Conservation (phyloP, 108 stramenopile genomes). For the Pseudonitzschia multiseries region DNA sequence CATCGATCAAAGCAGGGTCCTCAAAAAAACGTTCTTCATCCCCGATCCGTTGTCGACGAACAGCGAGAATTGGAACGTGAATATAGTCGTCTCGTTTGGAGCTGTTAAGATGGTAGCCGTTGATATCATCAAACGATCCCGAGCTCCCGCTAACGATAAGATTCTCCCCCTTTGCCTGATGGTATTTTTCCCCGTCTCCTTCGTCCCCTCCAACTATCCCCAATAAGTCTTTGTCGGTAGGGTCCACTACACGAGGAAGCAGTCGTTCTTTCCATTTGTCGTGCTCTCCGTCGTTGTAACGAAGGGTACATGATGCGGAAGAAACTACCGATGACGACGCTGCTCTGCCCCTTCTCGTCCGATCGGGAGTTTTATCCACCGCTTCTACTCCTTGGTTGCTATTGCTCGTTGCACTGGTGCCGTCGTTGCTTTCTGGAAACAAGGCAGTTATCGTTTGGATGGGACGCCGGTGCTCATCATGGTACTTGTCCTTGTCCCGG, state of each 20-base stretch:
- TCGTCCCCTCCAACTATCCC: background rate
- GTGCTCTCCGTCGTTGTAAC: background rate
- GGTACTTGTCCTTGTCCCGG: background rate
- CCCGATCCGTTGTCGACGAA: conserved; percentile 70
- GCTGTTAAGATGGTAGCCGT: background rate
- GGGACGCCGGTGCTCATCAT: conserved; percentile 1
- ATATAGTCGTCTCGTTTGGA: conserved; percentile 25
- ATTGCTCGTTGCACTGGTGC: background rate
- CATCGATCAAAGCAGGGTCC: conserved; percentile 79
- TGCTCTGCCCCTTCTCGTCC: background rate
- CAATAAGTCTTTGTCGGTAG: conserved; percentile 9
- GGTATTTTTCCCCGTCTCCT: background rate
- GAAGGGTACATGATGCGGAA: background rate
- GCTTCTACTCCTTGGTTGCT: conserved; percentile 29
- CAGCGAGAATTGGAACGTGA: conserved; percentile 71
- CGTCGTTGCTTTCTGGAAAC: conserved; percentile 8
- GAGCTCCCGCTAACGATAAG: background rate
- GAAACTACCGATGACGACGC: background rate
- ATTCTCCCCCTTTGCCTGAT: background rate
- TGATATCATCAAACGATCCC: conserved; percentile 6
- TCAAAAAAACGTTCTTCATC: conserved; percentile 83
- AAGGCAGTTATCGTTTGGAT: conserved; percentile 8
- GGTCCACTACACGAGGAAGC: conserved; percentile 10
- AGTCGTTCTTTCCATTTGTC: conserved; percentile 17
- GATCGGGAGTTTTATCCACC: conserved; percentile 23